Percentiles rank a stretch among this genome's conserved stretches.
These are phyloP conservation scores for Paecilomyces dactylethromorphus DNA, from an alignment of 2,329 filamentous ascomycete species.

Conservation along the genomic window DNA sequence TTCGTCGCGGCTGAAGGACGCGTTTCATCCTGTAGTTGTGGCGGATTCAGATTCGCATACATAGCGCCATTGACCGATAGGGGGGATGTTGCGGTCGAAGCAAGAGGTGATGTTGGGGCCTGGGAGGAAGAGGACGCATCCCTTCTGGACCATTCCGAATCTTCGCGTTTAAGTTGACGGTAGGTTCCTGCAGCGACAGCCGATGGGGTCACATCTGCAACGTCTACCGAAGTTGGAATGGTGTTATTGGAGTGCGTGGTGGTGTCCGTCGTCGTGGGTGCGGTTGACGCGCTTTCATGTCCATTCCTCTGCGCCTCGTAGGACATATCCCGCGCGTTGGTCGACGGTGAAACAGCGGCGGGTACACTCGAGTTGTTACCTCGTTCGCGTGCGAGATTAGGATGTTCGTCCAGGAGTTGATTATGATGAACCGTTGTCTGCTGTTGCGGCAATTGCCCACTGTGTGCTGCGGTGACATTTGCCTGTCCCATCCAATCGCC, in stretches of 20 bases:
- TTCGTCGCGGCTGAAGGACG: constrained; percentile 14
- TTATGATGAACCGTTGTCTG: background rate
- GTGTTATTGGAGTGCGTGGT: constrained; percentile 28
- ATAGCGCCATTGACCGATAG: constrained; percentile 1
- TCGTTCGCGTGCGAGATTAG: background rate
- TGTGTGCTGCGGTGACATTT: constrained; percentile 22
- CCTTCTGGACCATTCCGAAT: constrained; percentile 7
- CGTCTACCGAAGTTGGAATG: constrained; percentile 24
- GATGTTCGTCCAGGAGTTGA: background rate
- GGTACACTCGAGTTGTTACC: background rate
- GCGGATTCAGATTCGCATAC: background rate
- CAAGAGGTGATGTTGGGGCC: constrained; percentile 4
- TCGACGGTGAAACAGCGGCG: background rate
- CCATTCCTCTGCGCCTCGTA: constrained; percentile 14
- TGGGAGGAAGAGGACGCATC: constrained; percentile 6
- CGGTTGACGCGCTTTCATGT: constrained; percentile 27
- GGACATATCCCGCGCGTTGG: constrained; percentile 5
- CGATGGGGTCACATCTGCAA: constrained; percentile 4
- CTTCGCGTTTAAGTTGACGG: constrained; percentile 4
- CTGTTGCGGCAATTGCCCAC: constrained; percentile 9
- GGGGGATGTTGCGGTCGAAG: constrained; percentile 6
- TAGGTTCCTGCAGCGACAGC: constrained; percentile 6
- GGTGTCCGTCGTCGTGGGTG: constrained; percentile 25
- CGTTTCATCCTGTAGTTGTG: constrained; percentile 7
- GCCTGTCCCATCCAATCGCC: constrained; percentile 50